Evolutionary conservation across 768 basidiomycete genomes (phyloP).

Genomic region (Pleurotus cornucopiae): DNA sequence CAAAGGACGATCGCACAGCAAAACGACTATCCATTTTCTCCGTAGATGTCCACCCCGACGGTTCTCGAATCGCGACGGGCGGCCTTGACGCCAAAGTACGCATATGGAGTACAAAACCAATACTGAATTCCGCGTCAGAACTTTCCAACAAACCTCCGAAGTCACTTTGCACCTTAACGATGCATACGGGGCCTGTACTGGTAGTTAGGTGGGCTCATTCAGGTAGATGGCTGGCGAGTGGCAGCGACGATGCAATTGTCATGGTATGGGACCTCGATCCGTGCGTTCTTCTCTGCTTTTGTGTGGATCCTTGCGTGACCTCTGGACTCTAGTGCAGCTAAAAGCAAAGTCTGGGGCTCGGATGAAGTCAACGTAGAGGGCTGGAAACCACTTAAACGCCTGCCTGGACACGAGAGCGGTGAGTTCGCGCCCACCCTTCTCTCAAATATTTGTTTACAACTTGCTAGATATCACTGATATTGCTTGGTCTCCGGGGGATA

Average conservation of each 20-base stretch:
- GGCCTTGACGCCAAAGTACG: conserved; percentile 94
- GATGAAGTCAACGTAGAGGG: conserved; percentile 96
- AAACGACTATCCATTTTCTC: conserved; percentile 88
- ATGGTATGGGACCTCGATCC: conserved; percentile 98
- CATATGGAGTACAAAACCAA: conserved; percentile 96
- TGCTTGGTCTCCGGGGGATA: conserved; percentile 92
- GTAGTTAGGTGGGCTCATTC: conserved; percentile 92
- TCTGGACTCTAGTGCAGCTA: conserved; percentile 50
- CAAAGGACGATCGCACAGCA: conserved; percentile 54
- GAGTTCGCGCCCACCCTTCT: conserved; percentile 17
- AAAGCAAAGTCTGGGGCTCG: conserved; percentile 89
- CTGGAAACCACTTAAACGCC: conserved; percentile 90
- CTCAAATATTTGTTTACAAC: conserved; percentile 5
- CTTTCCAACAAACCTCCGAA: conserved; percentile 73
- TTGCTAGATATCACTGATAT: conserved; percentile 85
- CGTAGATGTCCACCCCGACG: conserved; percentile 92
- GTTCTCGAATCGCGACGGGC: conserved; percentile 94
- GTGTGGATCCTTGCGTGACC: conserved; percentile 7
- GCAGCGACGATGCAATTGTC: conserved; percentile 92
- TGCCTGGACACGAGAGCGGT: conserved; percentile 96
- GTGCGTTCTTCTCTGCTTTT: conserved; percentile 46
- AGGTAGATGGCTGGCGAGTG: conserved; percentile 91
- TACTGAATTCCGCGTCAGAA: conserved; percentile 72
- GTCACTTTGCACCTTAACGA: conserved; percentile 83
- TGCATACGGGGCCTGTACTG: conserved; percentile 93